Evolutionary conservation across 306 rosid species (phyloP).

Genomic region (Corylus americana): DNA sequence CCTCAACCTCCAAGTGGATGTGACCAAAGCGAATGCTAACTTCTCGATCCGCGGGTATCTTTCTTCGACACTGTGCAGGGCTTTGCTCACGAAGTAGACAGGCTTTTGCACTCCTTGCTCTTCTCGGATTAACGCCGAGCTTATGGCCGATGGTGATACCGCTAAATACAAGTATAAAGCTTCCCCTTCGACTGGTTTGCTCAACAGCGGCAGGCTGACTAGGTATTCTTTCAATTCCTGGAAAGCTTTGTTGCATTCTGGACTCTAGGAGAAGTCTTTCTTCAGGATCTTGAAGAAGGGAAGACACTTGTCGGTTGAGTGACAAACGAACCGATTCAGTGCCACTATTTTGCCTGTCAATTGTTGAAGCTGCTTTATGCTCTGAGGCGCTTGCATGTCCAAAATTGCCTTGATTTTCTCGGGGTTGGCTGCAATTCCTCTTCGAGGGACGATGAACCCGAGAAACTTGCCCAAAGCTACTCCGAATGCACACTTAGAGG

Average conservation of each 20-base stretch:
- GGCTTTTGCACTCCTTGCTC: too few species aligned
- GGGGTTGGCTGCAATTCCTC: background rate
- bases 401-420: background rate
- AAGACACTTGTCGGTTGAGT: background rate
- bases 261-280: background rate
- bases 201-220: too few species aligned
- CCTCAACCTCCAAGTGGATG: too few species aligned
- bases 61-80: too few species aligned
- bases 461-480: background rate
- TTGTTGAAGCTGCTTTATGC: background rate
- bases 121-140: too few species aligned
- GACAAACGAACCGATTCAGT: background rate
- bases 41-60: too few species aligned
- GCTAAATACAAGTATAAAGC: too few species aligned
- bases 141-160: too few species aligned
- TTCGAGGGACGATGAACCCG: background rate
- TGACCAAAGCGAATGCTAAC: too few species aligned
- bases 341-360: background rate
- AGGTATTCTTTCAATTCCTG: background rate
- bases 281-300: background rate
- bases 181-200: too few species aligned
- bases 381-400: background rate
- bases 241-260: background rate
- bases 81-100: too few species aligned
- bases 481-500: background rate